Base-by-base conservation (phyloP, 305 asterid genomes). In the Coffea humblotiana region DNA sequence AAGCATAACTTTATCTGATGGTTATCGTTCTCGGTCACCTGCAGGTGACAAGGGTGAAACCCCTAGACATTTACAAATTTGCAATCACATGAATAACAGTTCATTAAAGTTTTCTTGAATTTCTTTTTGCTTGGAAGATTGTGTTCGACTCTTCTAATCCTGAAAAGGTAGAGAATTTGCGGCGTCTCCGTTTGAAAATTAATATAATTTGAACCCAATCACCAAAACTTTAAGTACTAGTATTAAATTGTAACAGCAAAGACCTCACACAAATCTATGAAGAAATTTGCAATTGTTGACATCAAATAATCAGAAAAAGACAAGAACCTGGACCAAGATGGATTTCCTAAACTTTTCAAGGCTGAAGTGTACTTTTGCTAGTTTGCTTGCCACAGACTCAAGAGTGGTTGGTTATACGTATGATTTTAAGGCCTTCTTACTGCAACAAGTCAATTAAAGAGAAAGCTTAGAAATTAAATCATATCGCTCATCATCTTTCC, bases 81-180 rank as follows among this genome's bases (percentile, higher is more conserved):
- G 61, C 61, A 54, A 15, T 54, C 61, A 54, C 61, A 54, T 54
- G 70, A 65, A 25, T 32, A 51, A 72, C 64, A 51, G 64, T 72
- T 51, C 43, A 27, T 25, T 27, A 25, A 63, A 60, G 76, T 27
- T 51, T 49, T 11, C 25, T 49, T 27, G 13, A 72, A n/a, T 72
- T 72, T 13, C 6, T 8, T 51, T 25, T 6, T 72, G 77, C 77
- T 15, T 72, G 64, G 63, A 72, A 29, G 77, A 72, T 72, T 72
- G 77, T 51, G 77, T 72, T 72, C 43, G 65, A 72, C 25, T 15
- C 45, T 72, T 72, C 43, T 49, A 25, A 43, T 51, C 77, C 77
- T 72, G 64, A 51, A 72, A 51, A 72, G 47, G 51, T 25, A 40
- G 61, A 43, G 47, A 10, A 2, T 54, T 2, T 54, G 25, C 48